Conservation (phyloP, 1,284 basidiomycete species). For the Malassezia arunalokei region DNA sequence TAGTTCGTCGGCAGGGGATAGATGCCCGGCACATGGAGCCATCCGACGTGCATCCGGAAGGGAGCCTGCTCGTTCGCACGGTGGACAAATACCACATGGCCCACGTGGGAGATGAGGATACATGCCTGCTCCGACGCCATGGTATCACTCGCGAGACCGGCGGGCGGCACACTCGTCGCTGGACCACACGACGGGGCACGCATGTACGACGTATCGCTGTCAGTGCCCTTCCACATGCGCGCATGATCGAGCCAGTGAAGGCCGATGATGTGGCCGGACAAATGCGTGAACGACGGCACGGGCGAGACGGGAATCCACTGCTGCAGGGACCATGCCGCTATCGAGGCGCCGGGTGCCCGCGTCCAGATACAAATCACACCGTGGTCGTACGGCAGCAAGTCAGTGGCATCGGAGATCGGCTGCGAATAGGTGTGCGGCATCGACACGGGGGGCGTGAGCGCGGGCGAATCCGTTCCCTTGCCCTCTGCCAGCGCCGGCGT, state of each 20-base stretch:
- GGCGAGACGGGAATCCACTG: conserved; percentile 5
- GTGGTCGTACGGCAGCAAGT: not conserved
- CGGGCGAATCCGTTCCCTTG: not conserved
- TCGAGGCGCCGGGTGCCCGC: not conserved
- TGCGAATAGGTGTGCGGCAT: no score
- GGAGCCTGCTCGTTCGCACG: not conserved
- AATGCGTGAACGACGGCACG: not conserved
- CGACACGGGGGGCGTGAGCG: not conserved
- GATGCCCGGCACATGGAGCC: conserved; percentile 2
- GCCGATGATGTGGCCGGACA: not conserved
- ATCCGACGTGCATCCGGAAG: conserved; percentile 3
- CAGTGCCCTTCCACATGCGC: not conserved
- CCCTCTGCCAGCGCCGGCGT: not conserved
- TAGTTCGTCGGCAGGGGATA: conserved; percentile 7
- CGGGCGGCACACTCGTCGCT: not conserved
- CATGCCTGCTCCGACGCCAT: conserved; percentile 7
- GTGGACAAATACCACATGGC: conserved; percentile 4
- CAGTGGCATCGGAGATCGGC: not conserved
- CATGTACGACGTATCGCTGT: not conserved
- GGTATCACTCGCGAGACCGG: not conserved
- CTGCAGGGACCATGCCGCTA: not conserved
- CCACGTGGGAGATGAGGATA: not conserved
- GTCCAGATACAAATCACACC: conserved; percentile 13
- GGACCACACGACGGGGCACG: conserved; percentile 7
- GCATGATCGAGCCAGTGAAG: conserved; percentile 4